Base-by-base conservation (phyloP, 2,329 filamentous ascomycete species). In the Sclerotinia nivalis region DNA sequence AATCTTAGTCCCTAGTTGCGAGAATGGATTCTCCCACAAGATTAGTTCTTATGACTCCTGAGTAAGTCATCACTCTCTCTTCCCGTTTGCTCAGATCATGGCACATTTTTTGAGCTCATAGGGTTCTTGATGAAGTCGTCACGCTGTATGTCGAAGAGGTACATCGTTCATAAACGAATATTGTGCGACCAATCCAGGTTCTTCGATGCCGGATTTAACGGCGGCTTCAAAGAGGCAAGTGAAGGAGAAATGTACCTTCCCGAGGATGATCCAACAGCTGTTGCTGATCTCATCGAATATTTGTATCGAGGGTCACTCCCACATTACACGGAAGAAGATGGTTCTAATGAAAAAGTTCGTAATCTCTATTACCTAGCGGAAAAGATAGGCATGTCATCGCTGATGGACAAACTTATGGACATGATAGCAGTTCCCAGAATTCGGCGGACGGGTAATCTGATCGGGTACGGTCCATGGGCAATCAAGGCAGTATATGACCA, bases 131-230 rank as follows among this genome's bases (percentile, higher is more conserved):
- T 3, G 60, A 72, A 28, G n/a, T 55, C 12, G 52, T 75, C 2
- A 71, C 49, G 20, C 31, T 75, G 3, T 58, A 68, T 50, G 66
- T 75, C n/a, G 71, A 59, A 72, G 20, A 43, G 66, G 18, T 74
- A 72, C 31, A n/a, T 61, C 1, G 68, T 75, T 28, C 71, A 76
- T 47, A 72, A 74, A 28, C 67, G 71, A 7, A 50, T 72, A 1
- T 25, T 76, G 1, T 74, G 71, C 61, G 61, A 67, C 22, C 59
- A 52, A 9, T 74, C 66, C 9, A 47, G 69, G 0, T 76, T 64
- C 52, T 74, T 76, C 54, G 9, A 31, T 15, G 66, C 60, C 28
- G 60, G 12, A 0, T 69, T 72, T 60, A 70, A 65, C n/a, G 22
- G 31, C 0, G 47, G 37, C 1, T 72, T 61, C 15, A 18, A 61